Conservation (phyloP, 2,329 filamentous ascomycete genomes). For the Aspergillus pseudonomiae region DNA sequence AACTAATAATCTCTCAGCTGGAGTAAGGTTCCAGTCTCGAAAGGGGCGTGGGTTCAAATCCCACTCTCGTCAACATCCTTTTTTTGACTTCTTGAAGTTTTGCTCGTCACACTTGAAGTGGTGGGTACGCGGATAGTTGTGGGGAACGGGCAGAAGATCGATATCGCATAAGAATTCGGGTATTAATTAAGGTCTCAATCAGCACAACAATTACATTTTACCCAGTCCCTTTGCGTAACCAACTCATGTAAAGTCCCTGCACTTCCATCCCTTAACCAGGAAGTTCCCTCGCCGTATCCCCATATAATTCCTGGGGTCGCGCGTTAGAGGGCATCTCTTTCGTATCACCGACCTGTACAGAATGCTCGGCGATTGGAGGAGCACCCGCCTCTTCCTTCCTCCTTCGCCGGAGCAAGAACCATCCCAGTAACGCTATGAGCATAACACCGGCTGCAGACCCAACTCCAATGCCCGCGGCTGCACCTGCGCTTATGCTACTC, state of each 20-base stretch:
- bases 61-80: conserved; percentile 7
- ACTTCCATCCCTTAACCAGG: background rate
- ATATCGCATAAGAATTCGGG: background rate
- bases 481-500: background rate
- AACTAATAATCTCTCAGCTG: background rate
- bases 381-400: too few species aligned
- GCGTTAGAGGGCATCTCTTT: background rate
- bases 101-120: background rate
- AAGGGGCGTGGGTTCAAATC: conserved; percentile 8
- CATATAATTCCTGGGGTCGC: background rate
- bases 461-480: background rate
- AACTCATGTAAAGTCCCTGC: too few species aligned
- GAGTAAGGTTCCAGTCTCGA: conserved; percentile 8
- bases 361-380: background rate
- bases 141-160: background rate
- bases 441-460: background rate
- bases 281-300: background rate
- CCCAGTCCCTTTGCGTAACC: too few species aligned
- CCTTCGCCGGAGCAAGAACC: background rate
- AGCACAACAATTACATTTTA: background rate
- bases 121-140: background rate
- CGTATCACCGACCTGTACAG: background rate
- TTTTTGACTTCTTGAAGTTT: background rate
- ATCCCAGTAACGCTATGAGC: background rate
- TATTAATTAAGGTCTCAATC: background rate